A percentile compares a stretch with the other conserved stretches of the same genome.
Evolutionary conservation across 306 rosid species (phyloP).

Genomic region (Cucurbita maxima): DNA sequence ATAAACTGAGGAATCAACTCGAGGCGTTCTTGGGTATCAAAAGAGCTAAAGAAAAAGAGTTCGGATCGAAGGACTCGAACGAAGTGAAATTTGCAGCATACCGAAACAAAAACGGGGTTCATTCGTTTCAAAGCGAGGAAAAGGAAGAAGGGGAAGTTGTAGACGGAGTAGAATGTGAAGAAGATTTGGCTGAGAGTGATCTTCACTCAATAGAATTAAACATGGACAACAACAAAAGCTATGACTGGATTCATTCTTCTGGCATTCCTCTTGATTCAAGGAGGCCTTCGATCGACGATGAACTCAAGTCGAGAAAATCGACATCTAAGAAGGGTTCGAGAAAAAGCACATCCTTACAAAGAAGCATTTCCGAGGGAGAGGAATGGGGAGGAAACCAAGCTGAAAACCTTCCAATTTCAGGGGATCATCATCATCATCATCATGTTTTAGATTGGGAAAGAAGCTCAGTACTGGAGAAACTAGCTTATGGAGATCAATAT

Average conservation of each 20-base stretch:
- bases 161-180: slow-evolving; percentile 52
- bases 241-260: slow-evolving; percentile 49
- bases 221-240: slow-evolving; percentile 68
- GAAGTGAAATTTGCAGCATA: slow-evolving; percentile 56
- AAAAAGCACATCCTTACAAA: slow-evolving; percentile 65
- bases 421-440: slow-evolving; percentile 15
- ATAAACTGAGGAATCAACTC: slow-evolving; percentile 69
- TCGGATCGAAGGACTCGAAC: slow-evolving; percentile 33
- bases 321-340: slow-evolving; percentile 56
- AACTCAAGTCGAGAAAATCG: slow-evolving; percentile 48
- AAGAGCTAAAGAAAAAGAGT: slow-evolving; percentile 49
- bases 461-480: slow-evolving; percentile 55
- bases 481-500: slow-evolving; percentile 34
- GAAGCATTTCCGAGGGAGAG: slow-evolving; percentile 82
- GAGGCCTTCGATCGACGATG: slow-evolving; percentile 39
- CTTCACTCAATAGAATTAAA: slow-evolving; percentile 84
- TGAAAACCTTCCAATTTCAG: slow-evolving; percentile 50
- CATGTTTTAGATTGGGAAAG: slow-evolving; percentile 58
- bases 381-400: slow-evolving; percentile 57
- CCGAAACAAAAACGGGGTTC: slow-evolving; percentile 35
- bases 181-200: slow-evolving; percentile 80
- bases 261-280: slow-evolving; percentile 45
- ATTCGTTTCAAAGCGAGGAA: slow-evolving; percentile 35
- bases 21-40: slow-evolving; percentile 73
- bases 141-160: slow-evolving; percentile 77